Base-by-base conservation (phyloP, 495 filamentous ascomycete genomes). In the Neurospora sp. region DNA sequence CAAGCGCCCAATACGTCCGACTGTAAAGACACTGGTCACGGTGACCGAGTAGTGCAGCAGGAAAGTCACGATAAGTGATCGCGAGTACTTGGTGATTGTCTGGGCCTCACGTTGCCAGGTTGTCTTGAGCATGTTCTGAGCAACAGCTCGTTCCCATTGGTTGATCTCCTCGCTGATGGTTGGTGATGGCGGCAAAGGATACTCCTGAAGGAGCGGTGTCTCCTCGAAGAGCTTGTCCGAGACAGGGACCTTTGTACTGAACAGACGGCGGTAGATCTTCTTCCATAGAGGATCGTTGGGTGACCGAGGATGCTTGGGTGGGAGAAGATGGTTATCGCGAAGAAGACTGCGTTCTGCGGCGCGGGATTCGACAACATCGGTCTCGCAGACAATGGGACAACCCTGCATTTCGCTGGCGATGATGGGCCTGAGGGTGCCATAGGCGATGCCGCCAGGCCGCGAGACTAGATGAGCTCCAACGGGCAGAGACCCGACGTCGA, bases 61-160 rank as follows among this genome's bases (percentile, higher is more conserved):
- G 76, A 92, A 93, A 0, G 91, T 92, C n/a, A 91, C 74, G 69
- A 91, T 87, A 10, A 93, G 79, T 0, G 89, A 86, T 4, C 81
- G 81, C 0, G 89, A 85, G 75, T 90, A 91, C 75, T 82, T 84
- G 2, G 78, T 77, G 40, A 86, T 79, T 0, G 92, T 91, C 79
- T 91, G 89, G 1, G 90, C 86, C 83, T 97, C 94, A 72, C 92
- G 87, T 75, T 89, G 88, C 92, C 93, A 96, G 0, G 93, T 93
- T 3, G 94, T 97, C 69, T 91, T 89, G 73, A 96, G 92, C 72
- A 86, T 82, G 8, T 92, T 92, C 4, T 88, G 86, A 38, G 86
- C 84, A 12, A 94, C 92, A 2, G 93, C 92, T 44, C 91, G 90
- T 71, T 93, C 90, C 93, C 93, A 97, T 89, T 72, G 42, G 38